Evolutionary conservation across 2,329 filamentous ascomycete species (phyloP).

Genomic region (Pestalotiopsis sp.): DNA sequence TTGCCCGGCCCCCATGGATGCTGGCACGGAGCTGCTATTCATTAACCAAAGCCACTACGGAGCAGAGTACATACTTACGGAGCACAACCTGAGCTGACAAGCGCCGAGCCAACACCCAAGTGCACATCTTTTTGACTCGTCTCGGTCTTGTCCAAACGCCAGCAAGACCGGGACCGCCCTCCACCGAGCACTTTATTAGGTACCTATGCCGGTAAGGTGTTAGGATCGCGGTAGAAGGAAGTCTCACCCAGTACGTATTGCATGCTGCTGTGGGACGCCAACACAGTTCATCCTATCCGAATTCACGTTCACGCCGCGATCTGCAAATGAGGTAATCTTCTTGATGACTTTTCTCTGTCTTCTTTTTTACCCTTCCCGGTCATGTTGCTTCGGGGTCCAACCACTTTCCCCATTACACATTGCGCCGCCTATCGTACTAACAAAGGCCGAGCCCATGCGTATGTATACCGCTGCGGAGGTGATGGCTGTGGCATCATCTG

Average conservation of each 20-base stretch:
- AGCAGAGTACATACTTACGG: too few relatives aligned
- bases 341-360: background rate
- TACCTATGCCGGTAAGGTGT: background rate
- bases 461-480: background rate
- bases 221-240: background rate
- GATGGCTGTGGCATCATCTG: background rate
- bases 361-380: background rate
- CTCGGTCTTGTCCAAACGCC: background rate
- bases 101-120: background rate
- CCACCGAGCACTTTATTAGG: background rate
- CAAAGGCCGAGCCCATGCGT: background rate
- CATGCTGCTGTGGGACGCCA: background rate
- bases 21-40: background rate
- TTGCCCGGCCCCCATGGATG: background rate
- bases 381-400: background rate
- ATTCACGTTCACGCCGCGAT: background rate
- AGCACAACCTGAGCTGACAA: background rate
- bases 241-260: background rate
- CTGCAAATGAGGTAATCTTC: background rate
- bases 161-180: background rate
- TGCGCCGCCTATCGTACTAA: background rate
- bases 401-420: background rate
- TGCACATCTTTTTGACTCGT: background rate
- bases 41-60: background rate
- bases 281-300: background rate